Evolutionary conservation across 257 asterid species (phyloP), one percentile per base, ranked within the genome.

Genomic region (Galeopsis tetrahit): DNA sequence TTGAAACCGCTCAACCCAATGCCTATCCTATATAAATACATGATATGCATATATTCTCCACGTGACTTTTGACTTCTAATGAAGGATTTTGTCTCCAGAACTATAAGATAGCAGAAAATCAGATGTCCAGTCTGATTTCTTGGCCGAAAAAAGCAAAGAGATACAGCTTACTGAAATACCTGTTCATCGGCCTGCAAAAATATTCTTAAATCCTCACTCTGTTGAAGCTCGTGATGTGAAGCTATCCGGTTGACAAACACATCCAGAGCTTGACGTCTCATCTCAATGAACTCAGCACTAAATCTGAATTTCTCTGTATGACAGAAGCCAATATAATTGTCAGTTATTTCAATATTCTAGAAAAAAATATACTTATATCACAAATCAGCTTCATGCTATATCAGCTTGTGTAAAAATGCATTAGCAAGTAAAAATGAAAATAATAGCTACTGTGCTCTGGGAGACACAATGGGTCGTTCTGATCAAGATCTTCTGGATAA

Each of bases 121-220:
- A 57, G 46, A 63, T 33, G 10, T 32, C 53, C 62, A 46, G 35
- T 51, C 40, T 5, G 33, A 64, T 61, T 52, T 73, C 40, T 72
- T 61, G 58, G 74, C 52, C 40, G 52, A 69, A 63, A 63, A 72
- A 75, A 63, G 59, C 15, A 14, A 48, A 48, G 60, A 43, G 28
- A 48, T 71, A 62, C 66, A 74, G 65, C 66, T 74, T 43, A 57
- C 60, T 4, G 35, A 64, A 62, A 70, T 77, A 91, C 99, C 98
- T 89, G 99, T 69, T 95, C 99, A 85, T 95, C 99, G 67, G 96
- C 97, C 79, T 89, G 93, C 82, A 91, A 80, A 81, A 95, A 95
- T 68, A 76, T 88, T 80, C 98, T 90, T 82, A 95, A 81, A 74
- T 91, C 98, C 31, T 91, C 98, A 77, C 98, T 89, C 68, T 85